A percentile compares a stretch with the other conserved stretches of the same genome.
Evolutionary conservation across 2,329 filamentous ascomycete species (phyloP).

Genomic region (Ophiosphaerella narmari): DNA sequence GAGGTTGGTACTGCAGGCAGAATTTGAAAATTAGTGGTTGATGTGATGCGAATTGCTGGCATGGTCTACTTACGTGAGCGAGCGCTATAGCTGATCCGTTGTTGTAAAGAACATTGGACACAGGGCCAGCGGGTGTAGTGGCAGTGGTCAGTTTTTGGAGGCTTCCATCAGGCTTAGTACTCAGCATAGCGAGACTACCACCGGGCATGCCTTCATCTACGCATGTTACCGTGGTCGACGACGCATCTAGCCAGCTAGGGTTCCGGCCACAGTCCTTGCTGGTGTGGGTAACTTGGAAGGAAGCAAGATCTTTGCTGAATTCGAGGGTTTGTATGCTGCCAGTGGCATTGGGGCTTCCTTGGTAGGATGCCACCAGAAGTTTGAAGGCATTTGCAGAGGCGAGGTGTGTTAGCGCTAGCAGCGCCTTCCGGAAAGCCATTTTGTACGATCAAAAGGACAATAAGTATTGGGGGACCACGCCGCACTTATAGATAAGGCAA

Average conservation of each 20-base stretch:
- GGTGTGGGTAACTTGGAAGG: constrained; percentile 52
- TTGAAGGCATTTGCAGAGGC: constrained; percentile 26
- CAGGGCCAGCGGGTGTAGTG: constrained; percentile 46
- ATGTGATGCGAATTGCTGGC: neutral
- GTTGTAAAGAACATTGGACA: constrained; percentile 50
- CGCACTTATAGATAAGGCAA: too few relatives aligned
- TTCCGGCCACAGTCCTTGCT: constrained; percentile 57
- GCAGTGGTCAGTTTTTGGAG: constrained; percentile 42
- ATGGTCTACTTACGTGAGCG: constrained; percentile 13
- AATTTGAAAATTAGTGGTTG: too few relatives aligned
- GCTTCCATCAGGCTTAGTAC: constrained; percentile 45
- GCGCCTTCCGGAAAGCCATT: neutral
- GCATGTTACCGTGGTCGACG: constrained; percentile 62
- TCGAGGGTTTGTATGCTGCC: constrained; percentile 51
- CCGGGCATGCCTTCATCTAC: constrained; percentile 61
- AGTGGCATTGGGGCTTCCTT: constrained; percentile 6
- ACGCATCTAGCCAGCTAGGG: constrained; percentile 66
- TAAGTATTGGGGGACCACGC: too few relatives aligned
- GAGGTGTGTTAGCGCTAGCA: neutral
- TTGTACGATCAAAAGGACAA: too few relatives aligned
- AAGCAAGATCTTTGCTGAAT: constrained; percentile 5
- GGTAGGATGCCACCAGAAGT: constrained; percentile 53
- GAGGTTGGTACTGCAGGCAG: constrained; percentile 43
- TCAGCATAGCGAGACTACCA: constrained; percentile 51
- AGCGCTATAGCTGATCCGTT: constrained; percentile 47